Conservation (phyloP, 768 basidiomycete species). For the Pholiota molesta region DNA sequence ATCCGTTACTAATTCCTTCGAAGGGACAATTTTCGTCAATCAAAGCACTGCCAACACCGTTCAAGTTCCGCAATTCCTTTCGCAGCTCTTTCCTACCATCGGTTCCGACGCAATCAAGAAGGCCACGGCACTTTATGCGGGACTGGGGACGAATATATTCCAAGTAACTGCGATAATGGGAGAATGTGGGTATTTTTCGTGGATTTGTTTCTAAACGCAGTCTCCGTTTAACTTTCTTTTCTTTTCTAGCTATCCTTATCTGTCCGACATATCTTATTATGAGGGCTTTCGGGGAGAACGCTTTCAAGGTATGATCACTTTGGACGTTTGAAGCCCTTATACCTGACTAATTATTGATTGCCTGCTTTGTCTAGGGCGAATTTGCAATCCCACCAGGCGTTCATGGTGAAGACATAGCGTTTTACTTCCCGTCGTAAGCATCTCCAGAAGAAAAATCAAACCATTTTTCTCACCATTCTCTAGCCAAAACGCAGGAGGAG, state of each 20-base stretch:
- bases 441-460: too few relatives aligned
- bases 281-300: constrained; percentile 31
- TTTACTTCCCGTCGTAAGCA: constrained; percentile 47
- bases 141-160: constrained; percentile 32
- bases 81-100: constrained; percentile 42
- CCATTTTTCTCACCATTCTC: too few relatives aligned
- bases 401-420: constrained; percentile 41
- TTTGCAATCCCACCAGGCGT: constrained; percentile 46
- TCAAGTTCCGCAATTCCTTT: constrained; percentile 32
- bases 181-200: constrained; percentile 35
- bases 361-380: constrained; percentile 31
- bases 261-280: constrained; percentile 48
- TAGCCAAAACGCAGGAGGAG: too few relatives aligned
- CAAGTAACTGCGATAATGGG: constrained; percentile 40
- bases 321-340: not conserved
- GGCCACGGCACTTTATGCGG: constrained; percentile 31
- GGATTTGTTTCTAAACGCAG: not conserved
- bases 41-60: constrained; percentile 27
- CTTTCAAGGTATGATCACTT: constrained; percentile 38
- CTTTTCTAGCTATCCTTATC: constrained; percentile 41
- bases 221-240: not conserved
- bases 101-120: constrained; percentile 25
- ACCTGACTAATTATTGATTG: too few relatives aligned
- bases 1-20: constrained; percentile 40
- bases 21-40: constrained; percentile 43